Evolutionary conservation across 2,329 filamentous ascomycete genomes (phyloP), one percentile per base, ranked within the genome.

Genomic region (Nigrospora osmanthi): DNA sequence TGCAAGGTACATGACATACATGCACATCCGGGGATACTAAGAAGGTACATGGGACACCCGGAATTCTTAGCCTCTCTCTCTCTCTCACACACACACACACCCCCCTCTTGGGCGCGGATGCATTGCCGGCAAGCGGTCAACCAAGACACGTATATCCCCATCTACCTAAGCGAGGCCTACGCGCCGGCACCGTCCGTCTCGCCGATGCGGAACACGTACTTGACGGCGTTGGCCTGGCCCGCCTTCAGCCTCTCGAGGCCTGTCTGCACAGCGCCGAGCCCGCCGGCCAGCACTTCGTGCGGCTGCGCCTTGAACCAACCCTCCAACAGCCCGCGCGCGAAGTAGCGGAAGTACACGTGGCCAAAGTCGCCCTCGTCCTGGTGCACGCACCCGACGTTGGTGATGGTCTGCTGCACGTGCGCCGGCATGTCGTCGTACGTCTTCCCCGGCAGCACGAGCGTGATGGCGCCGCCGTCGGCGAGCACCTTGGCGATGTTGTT

Each of bases 401-500:
- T 59, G 3, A 43, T 1, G 10, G 48, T 49, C 32, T 48, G 42
- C 17, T 45, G 38, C 23, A 61, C 31, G 35, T 53, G 43, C 1
- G 42, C 52, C 1, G 63, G 58, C n/a, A 63, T 52, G 13, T 54
- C 45, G 7, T 53, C 54, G 33, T 61, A 47, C 49, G 60, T 33
- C 52, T 62, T 52, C 11, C 47, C 41, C 0, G 58, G 57, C 35
- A 71, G 52, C 14, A 74, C 69, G 3, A 64, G 55, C 2, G 68
- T 67, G 14, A 70, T 56, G 43, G 57, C 62, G 0, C 59, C 63
- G 9, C 64, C 60, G 1, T 59, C 48, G 2, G 61, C 61, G 11
- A 80, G 55, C 2, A 72, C 69, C 37, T 67, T 60, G 19, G 58
- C 57, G 9, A 80, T 55, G 39, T 73, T 74, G 37, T 58, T 35